Conservation (phyloP, 495 filamentous ascomycete genomes). For the Glarea lozoyensis region DNA sequence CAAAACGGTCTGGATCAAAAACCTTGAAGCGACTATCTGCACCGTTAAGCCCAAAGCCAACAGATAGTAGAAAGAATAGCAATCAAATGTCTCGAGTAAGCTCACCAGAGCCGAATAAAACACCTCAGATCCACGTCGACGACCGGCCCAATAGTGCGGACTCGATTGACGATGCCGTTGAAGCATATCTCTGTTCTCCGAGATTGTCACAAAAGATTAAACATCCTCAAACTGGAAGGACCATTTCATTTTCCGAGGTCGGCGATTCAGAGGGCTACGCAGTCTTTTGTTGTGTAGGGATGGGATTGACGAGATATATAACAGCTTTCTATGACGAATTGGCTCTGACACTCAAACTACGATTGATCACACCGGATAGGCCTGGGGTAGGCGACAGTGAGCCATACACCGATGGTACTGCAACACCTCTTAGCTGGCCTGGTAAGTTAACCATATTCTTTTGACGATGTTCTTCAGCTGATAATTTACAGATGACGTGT, state of each 20-base stretch:
- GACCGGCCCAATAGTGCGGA: slow-evolving; percentile 69
- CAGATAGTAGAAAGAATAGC: slow-evolving; percentile 20
- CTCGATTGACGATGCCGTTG: slow-evolving; percentile 80
- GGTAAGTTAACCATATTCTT: slow-evolving; percentile 44
- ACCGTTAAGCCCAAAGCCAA: slow-evolving; percentile 31
- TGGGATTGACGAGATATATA: slow-evolving; percentile 93
- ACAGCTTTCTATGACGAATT: slow-evolving; percentile 98
- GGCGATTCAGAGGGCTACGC: slow-evolving; percentile 87
- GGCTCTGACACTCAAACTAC: slow-evolving; percentile 76
- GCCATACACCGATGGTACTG: slow-evolving; percentile 66
- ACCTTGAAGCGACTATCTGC: slow-evolving; percentile 39
- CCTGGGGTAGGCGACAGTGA: slow-evolving; percentile 93
- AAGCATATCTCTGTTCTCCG: slow-evolving; percentile 74
- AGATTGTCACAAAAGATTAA: slow-evolving; percentile 78
- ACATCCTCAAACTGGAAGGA: slow-evolving; percentile 75
- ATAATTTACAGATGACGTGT: slow-evolving; percentile 67
- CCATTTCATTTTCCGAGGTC: slow-evolving; percentile 94
- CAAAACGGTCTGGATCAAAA: slow-evolving; percentile 37
- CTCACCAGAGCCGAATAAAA: slow-evolving; percentile 16
- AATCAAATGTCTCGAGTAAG: slow-evolving; percentile 22
- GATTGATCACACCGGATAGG: slow-evolving; percentile 88
- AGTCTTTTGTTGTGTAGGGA: slow-evolving; percentile 94
- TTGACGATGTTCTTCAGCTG: slow-evolving; percentile 11
- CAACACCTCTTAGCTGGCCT: slow-evolving; percentile 88
- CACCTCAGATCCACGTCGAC: slow-evolving; percentile 28